Percentiles rank a stretch among this genome's conserved stretches.
Evolutionary conservation across 495 filamentous ascomycete species (phyloP).

Genomic region (Cercophora newfieldiana): DNA sequence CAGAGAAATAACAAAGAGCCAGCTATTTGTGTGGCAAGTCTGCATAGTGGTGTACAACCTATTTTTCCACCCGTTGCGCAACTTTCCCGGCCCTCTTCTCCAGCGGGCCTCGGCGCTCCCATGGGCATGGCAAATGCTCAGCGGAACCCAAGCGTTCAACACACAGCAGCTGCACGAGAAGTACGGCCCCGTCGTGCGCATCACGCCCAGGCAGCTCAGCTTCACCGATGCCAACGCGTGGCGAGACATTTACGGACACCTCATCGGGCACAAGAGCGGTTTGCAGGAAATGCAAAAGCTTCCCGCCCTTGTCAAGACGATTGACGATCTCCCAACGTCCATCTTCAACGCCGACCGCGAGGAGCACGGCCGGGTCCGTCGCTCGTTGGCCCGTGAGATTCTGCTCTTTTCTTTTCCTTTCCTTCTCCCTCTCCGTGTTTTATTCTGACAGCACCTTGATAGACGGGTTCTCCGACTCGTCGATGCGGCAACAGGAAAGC

Average conservation of each 20-base stretch:
- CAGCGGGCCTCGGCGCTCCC: conserved; percentile 46
- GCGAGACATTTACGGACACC: conserved; percentile 58
- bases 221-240: conserved; percentile 55
- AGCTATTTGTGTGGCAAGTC: not conserved
- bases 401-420: not conserved
- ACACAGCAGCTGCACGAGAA: conserved; percentile 43
- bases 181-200: conserved; percentile 57
- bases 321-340: conserved; percentile 4
- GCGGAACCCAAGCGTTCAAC: conserved; percentile 19
- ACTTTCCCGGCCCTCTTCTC: conserved; percentile 51
- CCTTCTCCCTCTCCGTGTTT: not conserved
- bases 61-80: conserved; percentile 53
- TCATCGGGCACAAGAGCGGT: conserved; percentile 34
- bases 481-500: conserved; percentile 39
- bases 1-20: not conserved
- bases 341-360: conserved; percentile 30
- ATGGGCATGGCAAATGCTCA: conserved; percentile 11
- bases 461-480: conserved; percentile 50
- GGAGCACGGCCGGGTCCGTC: conserved; percentile 43
- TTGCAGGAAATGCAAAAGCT: conserved; percentile 37
- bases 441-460: not conserved
- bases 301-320: conserved; percentile 25
- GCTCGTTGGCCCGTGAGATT: conserved; percentile 38
- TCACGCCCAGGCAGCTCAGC: conserved; percentile 55
- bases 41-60: conserved; percentile 45